Conservation (phyloP, 2,329 filamentous ascomycete genomes). For the Cadophora sp. region DNA sequence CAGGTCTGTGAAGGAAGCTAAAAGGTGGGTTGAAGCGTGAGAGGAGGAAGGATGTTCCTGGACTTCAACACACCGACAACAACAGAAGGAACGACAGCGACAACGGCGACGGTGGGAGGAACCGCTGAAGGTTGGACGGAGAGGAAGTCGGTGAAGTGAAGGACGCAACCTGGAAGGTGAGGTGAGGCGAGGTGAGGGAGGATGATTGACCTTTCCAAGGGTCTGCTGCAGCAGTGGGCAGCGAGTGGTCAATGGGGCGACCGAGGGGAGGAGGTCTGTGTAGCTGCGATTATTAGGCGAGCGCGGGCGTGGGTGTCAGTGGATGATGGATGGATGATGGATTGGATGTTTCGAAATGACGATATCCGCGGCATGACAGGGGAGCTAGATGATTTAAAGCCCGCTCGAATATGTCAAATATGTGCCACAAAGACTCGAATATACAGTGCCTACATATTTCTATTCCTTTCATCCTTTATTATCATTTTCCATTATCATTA, state of each 20-base stretch:
- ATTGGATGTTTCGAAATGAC: background rate
- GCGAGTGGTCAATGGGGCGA: background rate
- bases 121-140: background rate
- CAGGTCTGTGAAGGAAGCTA: background rate
- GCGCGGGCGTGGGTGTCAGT: background rate
- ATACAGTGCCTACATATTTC: background rate
- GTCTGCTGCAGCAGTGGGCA: constrained; percentile 6
- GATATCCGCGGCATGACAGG: background rate
- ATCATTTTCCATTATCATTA: background rate
- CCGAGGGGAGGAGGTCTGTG: background rate
- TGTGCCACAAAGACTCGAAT: background rate
- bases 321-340: too few relatives aligned
- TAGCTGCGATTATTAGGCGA: constrained; percentile 2
- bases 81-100: background rate
- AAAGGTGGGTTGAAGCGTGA: background rate
- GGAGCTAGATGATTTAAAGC: background rate
- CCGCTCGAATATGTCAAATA: background rate
- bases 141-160: background rate
- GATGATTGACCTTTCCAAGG: background rate
- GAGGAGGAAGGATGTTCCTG: background rate
- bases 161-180: too few relatives aligned
- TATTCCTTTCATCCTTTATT: background rate
- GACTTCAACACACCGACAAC: background rate
- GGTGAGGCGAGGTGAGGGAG: background rate
- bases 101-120: background rate